Base-by-base conservation (phyloP, 2,329 filamentous ascomycete genomes). In the Fusarium kyushuense region DNA sequence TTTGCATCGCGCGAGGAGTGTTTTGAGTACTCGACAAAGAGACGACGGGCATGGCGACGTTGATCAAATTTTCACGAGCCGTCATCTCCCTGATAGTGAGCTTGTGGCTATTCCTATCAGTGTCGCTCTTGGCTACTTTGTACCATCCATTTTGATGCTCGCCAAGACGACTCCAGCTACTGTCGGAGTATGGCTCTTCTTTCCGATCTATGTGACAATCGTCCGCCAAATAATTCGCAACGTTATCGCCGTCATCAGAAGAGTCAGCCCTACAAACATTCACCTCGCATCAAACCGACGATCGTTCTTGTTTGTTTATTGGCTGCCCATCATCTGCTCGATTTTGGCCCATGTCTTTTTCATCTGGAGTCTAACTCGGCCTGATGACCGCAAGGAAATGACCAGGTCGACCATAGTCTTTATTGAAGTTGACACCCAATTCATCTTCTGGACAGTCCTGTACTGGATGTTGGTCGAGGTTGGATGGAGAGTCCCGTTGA, bases 381-480 rank as follows among this genome's bases (percentile, higher is more conserved):
- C 67, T 10, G 83, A 86, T 47, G 83, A 86, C 66, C 77, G 83
- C 35, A 78, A 78, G 45, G 80, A 85, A 68, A 80, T 86, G 80
- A 86, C 85, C n/a, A 79, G 80, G 35, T 80, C 82, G 14, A 80
- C 79, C 1, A 72, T 83, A 49, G 76, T 75, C 46, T 82, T 85
- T 53, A 79, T 87, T 54, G 79, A 82, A 71, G 80, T 87, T 46
- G 80, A 87, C 62, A 65, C 78, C 8, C 74, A 80, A 25, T 84
- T 82, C 63, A 76, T 85, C 43, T 77, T 75, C 3, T 74, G 82
- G 67, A 85, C 84, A 2, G 80, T 85, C 6, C 65, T 86, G 32
- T 87, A 86, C 72, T 87, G 84, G 84, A 75, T 86, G 33, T 73
- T 86, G 38, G 82, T 84, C 17, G 85, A 87, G 73, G 80, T 81